Evolutionary conservation across 441 rosid genomes (phyloP).

Genomic region (Jatropha multifida): DNA sequence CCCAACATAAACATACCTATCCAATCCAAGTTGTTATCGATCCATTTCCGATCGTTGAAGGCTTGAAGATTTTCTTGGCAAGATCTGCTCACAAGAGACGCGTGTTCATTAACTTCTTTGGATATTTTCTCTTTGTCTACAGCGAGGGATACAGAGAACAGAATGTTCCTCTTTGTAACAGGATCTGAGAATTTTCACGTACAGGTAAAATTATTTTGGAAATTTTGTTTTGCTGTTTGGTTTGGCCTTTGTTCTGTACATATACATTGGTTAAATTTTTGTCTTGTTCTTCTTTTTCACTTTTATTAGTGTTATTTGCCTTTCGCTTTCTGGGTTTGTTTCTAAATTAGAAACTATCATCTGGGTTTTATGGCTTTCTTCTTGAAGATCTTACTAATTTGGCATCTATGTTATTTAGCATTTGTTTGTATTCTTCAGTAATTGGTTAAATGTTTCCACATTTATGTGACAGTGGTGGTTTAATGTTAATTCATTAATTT

Average conservation of each 20-base stretch:
- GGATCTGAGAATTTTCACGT: slow-evolving; percentile 27
- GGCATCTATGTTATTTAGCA: slow-evolving; percentile 16
- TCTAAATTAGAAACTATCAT: slow-evolving; percentile 24
- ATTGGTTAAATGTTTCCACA: slow-evolving; percentile 10
- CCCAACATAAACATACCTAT: neutral
- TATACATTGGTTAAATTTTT: neutral
- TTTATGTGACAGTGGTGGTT: neutral
- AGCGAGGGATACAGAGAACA: neutral
- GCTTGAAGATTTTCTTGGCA: slow-evolving; percentile 23
- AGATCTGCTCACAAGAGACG: slow-evolving; percentile 28
- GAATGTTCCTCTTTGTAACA: slow-evolving; percentile 5
- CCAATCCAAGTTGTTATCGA: slow-evolving; percentile 13
- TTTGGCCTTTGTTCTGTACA: neutral
- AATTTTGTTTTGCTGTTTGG: neutral
- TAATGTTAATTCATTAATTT: neutral
- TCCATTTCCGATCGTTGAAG: slow-evolving; percentile 23
- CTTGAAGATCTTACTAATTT: slow-evolving; percentile 32
- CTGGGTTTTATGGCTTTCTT: slow-evolving; percentile 13
- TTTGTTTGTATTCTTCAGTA: slow-evolving; percentile 17
- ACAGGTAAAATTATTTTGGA: slow-evolving; percentile 24
- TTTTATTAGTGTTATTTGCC: neutral
- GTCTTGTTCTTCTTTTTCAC: neutral
- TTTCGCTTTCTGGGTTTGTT: slow-evolving; percentile 20
- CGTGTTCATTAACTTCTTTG: slow-evolving; percentile 18
- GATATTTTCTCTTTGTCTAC: slow-evolving; percentile 2